Percentiles rank a stretch among this genome's conserved stretches.
phyloP scores from a whole-genome alignment of 2,329 filamentous ascomycete species.

The Fusarium austroafricanum region DNA sequence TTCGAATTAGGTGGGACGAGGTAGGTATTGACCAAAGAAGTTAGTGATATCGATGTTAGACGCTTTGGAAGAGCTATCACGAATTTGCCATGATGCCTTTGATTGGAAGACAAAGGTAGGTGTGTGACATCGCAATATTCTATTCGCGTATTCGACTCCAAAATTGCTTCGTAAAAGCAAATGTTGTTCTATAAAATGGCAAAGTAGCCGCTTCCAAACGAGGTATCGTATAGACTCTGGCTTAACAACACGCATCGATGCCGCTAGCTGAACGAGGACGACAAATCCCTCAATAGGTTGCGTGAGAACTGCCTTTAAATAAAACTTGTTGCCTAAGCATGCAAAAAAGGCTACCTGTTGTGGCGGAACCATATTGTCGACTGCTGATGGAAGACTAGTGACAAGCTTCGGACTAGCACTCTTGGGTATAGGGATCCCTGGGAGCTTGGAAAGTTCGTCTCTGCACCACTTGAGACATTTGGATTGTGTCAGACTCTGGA shows the following conservation, averaged over 20 bases:
- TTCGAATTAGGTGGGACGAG: background rate
- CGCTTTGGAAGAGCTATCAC: background rate
- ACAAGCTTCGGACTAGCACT: background rate
- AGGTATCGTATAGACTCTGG: background rate
- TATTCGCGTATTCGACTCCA: background rate
- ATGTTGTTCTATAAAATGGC: background rate
- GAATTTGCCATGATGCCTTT: too few relatives aligned
- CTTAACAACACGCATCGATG: background rate
- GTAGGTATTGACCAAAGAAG: background rate
- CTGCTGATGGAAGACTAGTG: background rate
- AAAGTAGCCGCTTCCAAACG: slow-evolving; percentile 4
- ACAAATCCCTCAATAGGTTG: background rate
- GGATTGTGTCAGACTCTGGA: background rate
- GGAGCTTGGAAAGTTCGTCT: background rate
- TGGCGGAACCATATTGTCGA: background rate
- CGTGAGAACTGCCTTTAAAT: background rate
- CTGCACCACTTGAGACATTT: background rate
- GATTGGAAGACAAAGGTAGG: too few relatives aligned
- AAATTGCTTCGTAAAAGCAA: background rate
- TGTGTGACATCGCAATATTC: background rate
- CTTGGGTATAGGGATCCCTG: background rate
- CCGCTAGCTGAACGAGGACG: background rate
- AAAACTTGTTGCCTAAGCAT: background rate
- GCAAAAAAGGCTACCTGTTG: slow-evolving; percentile 1
- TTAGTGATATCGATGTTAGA: background rate